Base-by-base conservation (phyloP, 768 basidiomycete genomes). In the Austroboletus eburneus region DNA sequence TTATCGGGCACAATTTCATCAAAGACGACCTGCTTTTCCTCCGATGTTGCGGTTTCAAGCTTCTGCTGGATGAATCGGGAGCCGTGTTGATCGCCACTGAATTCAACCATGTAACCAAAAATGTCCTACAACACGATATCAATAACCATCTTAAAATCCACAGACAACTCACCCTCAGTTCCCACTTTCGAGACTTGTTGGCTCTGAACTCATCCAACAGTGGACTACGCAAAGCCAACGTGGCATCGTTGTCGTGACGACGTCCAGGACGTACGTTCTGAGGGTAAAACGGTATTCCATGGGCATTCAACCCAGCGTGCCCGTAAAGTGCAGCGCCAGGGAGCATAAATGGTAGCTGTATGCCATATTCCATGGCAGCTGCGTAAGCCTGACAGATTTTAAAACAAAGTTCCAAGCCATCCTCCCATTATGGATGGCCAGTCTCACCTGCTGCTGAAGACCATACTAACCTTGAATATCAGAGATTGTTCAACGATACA, bases 1-100 rank as follows among this genome's bases (percentile, higher is more conserved):
- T 85, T 81, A 35, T 77, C 66, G 20, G 91, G 90, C 18, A 89
- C 76, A 55, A 97, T 88, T 69, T 98, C 95, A 40, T 87, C 82
- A 51, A 92, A 96, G 30, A 95, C 75, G 27, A 72, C 64, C 55
- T 87, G 80, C 62, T 81, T 85, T 58, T 92, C 91, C 49, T 91
- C 90, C 32, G 74, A 73, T n/a, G 79, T 75, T 5, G 91, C 86
- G 2, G 69, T 71, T 62, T 88, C 84, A 34, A 97, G 73, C 59
- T 87, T 85, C 57, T 87, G 83, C 63, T 98, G 95, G 50, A 99
- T 93, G 66, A 97, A 92, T 9, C 95, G 82, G n/a, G 93, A 96
- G n/a, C 93, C 95, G 52, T 94, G 88, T 62, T 96, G 94, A 66
- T 98, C 95, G 13, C 81, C 80, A 48, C 89, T 85, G 64, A 99